Evolutionary conservation across 192 early-diverging fungal species (phyloP), one percentile per base, ranked within the genome.

Genomic region (Gamsiella multidivaricata): DNA sequence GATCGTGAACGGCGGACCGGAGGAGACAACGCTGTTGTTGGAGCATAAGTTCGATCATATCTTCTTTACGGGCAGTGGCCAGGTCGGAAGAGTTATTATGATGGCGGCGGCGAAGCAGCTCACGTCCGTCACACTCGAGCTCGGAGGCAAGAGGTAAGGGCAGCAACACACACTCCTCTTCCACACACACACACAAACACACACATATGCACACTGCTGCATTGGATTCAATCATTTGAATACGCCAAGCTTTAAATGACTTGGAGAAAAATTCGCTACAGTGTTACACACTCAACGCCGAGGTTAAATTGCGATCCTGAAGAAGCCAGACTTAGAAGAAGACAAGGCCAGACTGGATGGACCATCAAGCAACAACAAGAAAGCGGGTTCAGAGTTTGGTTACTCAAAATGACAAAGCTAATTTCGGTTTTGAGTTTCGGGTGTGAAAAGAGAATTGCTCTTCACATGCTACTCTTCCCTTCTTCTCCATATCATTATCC

Each of bases 91-190:
- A 70, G 89, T 96, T 22, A 86, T 98, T 41, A 93, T 94, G 85
- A 58, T 60, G 11, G 95, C 96, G 29, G 96, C 95, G 18, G 91
- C 93, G 17, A 91, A 96, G 75, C 81, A 94, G 61, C 84, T 97
- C 47, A 93, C 95, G 1, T 89, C 92, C n/a, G 92, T 95, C 9
- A 91, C 94, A 34, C 88, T 99, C 33, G 97, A 97, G 80, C 89
- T 99, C 20, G 97, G 97, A 43, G 97, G 97, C 17, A 99, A 99
- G 79, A 85, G 81, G 85, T 87, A 80, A 83, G 83, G 17, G n/a
- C 14, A 9, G 14, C 10, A 9, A 26, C n/a, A 12, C 25, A 12
- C 43, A 61, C 2, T 14, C 29, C 31, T 29, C 52, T 18, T 53
- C 54, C 20, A 3, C 31, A 17, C n/a, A 41, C 39, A 41, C 14